Conservation (phyloP, 306 rosid species). For the Dalbergia cultrata region DNA sequence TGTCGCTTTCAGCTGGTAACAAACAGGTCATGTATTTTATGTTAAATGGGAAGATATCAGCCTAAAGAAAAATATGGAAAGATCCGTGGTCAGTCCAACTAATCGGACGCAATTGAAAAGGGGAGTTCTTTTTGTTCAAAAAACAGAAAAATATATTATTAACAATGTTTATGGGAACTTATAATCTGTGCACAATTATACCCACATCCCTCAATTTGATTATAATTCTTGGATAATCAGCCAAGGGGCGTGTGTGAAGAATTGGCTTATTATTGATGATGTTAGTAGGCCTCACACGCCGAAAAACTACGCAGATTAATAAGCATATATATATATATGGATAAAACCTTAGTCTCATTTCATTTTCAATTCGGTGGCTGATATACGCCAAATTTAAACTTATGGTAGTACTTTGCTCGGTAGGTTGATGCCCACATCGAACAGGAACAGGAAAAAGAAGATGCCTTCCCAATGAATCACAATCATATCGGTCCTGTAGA, state of each 20-base stretch:
- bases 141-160: too few species aligned
- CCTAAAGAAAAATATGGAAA: too few species aligned
- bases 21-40: constrained; percentile 16
- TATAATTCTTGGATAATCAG: constrained; percentile 19
- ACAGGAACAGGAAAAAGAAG: constrained; percentile 31
- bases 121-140: too few species aligned
- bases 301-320: too few species aligned
- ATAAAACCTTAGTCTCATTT: background rate
- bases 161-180: too few species aligned
- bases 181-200: background rate
- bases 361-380: constrained; percentile 8
- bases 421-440: background rate
- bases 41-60: constrained; percentile 8
- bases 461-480: constrained; percentile 40
- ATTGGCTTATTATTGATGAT: too few species aligned
- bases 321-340: too few species aligned
- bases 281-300: too few species aligned
- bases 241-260: too few species aligned
- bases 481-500: constrained; percentile 35
- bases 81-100: background rate
- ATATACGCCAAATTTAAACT: background rate
- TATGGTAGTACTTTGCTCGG: constrained; percentile 2
- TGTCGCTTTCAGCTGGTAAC: constrained; percentile 34
- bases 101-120: too few species aligned
- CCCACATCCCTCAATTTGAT: background rate